Base-by-base conservation (phyloP, 139 green algal genomes). In the Pseudopediastrum boryanum region DNA sequence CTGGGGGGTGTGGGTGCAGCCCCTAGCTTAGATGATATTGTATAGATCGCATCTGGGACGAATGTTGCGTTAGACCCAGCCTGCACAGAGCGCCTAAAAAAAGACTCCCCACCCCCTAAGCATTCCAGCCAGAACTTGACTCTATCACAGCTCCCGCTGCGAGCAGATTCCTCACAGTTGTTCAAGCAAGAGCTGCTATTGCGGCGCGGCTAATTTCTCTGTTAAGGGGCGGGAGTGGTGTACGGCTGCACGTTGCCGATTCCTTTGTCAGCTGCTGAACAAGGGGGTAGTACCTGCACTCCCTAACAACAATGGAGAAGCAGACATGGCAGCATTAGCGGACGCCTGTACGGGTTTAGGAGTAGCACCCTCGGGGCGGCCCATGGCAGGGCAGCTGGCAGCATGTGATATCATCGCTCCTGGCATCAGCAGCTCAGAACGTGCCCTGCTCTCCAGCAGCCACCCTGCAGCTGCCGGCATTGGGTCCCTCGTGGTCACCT, bases 81-180 rank as follows among this genome's bases (percentile, higher is more conserved):
- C 10, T 88, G 88, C 12, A 58, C 85, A 33, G 84, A 89, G 23
- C 85, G 92, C 21, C 69, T 97, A 8, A 97, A 96, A 74, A 95
- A 93, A 62, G 87, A 89, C 7, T 94, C 88, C 0, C 93, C 93
- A 10, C 10, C 90, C 2, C 92, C 92, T 4, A 93, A 93, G 42
- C 71, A 2, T 94, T 95, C 69, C 68, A 90, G 59, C 25, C 59
- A 0, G 92, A 94, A 69, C 48, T 52, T 2, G 39, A 73, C 7
- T 5, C n/a, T n/a, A n/a, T n/a, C n/a, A 56, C 9, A 46, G 21
- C 33, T 3, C 2, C 31, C 10, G 7, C 38, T 8, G 27, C 46
- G 2, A n/a, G n/a, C 7, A 65, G 10, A 0, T 6, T 42, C 0
- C 76, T 92, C 27, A 61, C 19, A 7, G 38, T 46, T 16, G 16